Evolutionary conservation across 2,329 filamentous ascomycete genomes (phyloP).

Genomic region (Parascedosporium putredinis): DNA sequence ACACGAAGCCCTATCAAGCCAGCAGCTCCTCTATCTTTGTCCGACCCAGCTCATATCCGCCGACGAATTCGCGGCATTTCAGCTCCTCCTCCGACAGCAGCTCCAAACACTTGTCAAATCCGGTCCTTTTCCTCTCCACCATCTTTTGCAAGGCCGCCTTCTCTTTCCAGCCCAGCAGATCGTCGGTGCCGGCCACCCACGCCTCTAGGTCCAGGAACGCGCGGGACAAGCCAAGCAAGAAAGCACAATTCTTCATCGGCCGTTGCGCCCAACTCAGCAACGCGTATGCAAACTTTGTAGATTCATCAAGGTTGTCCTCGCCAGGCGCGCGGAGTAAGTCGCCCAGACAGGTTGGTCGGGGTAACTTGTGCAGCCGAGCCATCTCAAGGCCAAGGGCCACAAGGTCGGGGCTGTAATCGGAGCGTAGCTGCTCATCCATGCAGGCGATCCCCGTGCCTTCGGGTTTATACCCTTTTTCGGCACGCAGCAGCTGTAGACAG

Average conservation of each 20-base stretch:
- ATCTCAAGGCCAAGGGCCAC: not conserved
- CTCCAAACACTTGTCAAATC: no score
- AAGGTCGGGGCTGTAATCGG: no score
- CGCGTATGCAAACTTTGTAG: not conserved
- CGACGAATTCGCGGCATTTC: no score
- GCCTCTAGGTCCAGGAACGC: not conserved
- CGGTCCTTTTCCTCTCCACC: no score
- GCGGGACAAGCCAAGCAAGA: not conserved
- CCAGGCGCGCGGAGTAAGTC: not conserved
- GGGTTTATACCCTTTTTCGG: not conserved
- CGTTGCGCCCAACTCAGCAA: slow-evolving; percentile 6
- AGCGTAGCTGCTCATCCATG: not conserved
- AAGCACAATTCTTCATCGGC: not conserved
- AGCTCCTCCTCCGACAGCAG: no score
- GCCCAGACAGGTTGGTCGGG: no score
- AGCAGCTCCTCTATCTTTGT: no score
- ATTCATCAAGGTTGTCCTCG: not conserved
- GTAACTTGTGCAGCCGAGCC: no score
- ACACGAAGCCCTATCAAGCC: no score
- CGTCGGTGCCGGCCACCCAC: not conserved
- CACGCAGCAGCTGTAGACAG: not conserved
- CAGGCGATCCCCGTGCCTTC: not conserved
- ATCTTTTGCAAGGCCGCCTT: no score
- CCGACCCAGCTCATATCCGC: no score
- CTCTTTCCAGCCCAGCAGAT: no score